Conservation (phyloP, 371 early-diverging fungal genomes). For the Synchytrium microbalum region DNA sequence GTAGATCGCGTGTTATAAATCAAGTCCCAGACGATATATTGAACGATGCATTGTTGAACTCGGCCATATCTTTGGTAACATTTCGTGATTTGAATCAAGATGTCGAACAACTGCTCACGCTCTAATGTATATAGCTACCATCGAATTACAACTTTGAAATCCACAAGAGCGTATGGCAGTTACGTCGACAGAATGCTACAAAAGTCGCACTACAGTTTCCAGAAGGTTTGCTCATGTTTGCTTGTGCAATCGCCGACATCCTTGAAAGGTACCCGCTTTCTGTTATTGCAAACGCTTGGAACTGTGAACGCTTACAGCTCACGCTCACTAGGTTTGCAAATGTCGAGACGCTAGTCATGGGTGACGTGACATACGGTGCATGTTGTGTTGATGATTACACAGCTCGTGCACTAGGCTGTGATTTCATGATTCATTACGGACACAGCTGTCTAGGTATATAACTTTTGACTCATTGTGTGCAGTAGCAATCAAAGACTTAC, state of each 20-base stretch:
- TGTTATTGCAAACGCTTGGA: background rate
- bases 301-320: background rate
- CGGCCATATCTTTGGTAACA: constrained; percentile 64
- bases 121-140: constrained; percentile 52
- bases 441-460: constrained; percentile 89
- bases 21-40: constrained; percentile 82
- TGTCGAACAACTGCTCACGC: background rate
- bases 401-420: constrained; percentile 87
- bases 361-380: constrained; percentile 99
- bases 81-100: background rate
- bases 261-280: constrained; percentile 57
- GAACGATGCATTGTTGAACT: constrained; percentile 66
- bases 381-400: constrained; percentile 99
- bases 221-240: constrained; percentile 97
- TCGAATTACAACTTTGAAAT: constrained; percentile 99
- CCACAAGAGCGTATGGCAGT: constrained; percentile 93
- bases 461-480: background rate
- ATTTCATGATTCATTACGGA: constrained; percentile 98
- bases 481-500: background rate
- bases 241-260: constrained; percentile 87
- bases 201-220: constrained; percentile 98
- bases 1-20: constrained; percentile 49
- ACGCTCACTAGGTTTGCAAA: constrained; percentile 55
- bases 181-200: constrained; percentile 67
- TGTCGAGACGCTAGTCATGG: constrained; percentile 93